Base-by-base conservation (phyloP, 495 filamentous ascomycete species). In the Monascus purpureus region DNA sequence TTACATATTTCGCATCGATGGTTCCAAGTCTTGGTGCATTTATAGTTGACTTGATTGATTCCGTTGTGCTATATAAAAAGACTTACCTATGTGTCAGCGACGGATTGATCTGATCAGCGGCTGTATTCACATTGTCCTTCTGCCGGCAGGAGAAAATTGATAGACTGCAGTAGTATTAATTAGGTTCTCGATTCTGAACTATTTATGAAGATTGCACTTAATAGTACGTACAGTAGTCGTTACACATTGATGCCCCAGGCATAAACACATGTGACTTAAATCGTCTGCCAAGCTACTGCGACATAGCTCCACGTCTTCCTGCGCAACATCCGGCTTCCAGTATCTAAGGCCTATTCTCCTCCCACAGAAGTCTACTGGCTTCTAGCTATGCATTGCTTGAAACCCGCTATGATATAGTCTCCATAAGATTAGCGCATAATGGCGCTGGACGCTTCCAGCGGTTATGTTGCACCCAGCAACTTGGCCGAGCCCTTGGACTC, bases 401-500 rank as follows among this genome's bases (percentile, higher is more conserved):
- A 13, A 12, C 22, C 19, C 48, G 55, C 40, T 42, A 63, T 63
- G 57, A 52, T 41, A 45, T 61, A 61, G 42, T n/a, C 12, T 9
- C 26, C 13, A 20, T 20, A 43, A 35, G 38, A 39, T 39, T 53
- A 41, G 56, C 55, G 55, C 56, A 57, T 31, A 39, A 73, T 73
- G 68, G 67, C 64, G 51, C 65, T 65, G 53, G 62, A 70, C 29
- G 42, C 46, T 42, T 53, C 66, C 37, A 59, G 57, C 43, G 65
- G 67, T 41, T 73, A 71, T 57, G 65, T 61, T 53, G 56, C 68
- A 51, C 59, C 59, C 36, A 59, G 45, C 50, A 63, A 56, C 55
- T 48, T 69, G 22, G 68, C 70, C 38, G 72, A 81, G 45, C 59
- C 78, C 31, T 54, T 65, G 23, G 71, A 76, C 40, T 67, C 67